A percentile compares a stretch with the other conserved stretches of the same genome.
Conservation (phyloP, 2,329 filamentous ascomycete genomes). For the Alternaria panax region DNA sequence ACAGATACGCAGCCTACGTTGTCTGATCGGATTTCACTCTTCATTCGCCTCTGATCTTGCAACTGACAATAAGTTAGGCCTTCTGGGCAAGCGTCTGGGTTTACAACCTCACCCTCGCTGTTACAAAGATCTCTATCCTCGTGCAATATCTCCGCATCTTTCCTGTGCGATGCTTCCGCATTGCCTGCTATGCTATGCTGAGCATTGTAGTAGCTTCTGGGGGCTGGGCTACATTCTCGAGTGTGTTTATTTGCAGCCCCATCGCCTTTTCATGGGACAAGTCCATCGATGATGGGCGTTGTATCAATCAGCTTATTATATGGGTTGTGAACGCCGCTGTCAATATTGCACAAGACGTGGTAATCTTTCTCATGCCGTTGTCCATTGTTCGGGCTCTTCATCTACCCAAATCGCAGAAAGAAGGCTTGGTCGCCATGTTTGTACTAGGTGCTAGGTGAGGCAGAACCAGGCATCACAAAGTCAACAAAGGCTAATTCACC, state of each 20-base stretch:
- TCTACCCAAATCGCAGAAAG: conserved; percentile 46
- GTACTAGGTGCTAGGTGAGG: conserved; percentile 50
- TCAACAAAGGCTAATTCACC: conserved; percentile 10
- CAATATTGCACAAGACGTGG: conserved; percentile 45
- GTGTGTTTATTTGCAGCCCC: conserved; percentile 45
- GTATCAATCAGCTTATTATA: conserved; percentile 39
- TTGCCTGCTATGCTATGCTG: conserved; percentile 38
- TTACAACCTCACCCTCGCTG: conserved; percentile 42
- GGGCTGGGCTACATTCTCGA: conserved; percentile 42
- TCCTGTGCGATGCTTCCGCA: conserved; percentile 35
- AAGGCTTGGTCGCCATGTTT: conserved; percentile 48
- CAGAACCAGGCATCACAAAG: not conserved
- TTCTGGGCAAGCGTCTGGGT: conserved; percentile 48
- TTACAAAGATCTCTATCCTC: conserved; percentile 45
- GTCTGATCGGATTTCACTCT: not conserved
- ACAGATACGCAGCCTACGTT: not conserved
- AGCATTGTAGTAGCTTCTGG: conserved; percentile 35
- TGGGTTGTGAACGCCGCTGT: conserved; percentile 43
- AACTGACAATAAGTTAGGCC: conserved; percentile 32
- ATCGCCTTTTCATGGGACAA: conserved; percentile 45
- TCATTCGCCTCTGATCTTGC: not conserved
- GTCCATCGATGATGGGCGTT: conserved; percentile 32
- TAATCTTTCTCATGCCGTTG: conserved; percentile 44
- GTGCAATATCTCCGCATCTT: conserved; percentile 46
- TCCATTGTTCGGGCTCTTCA: conserved; percentile 40